Conservation (phyloP, 768 basidiomycete species). For the Ramaria sp. region DNA sequence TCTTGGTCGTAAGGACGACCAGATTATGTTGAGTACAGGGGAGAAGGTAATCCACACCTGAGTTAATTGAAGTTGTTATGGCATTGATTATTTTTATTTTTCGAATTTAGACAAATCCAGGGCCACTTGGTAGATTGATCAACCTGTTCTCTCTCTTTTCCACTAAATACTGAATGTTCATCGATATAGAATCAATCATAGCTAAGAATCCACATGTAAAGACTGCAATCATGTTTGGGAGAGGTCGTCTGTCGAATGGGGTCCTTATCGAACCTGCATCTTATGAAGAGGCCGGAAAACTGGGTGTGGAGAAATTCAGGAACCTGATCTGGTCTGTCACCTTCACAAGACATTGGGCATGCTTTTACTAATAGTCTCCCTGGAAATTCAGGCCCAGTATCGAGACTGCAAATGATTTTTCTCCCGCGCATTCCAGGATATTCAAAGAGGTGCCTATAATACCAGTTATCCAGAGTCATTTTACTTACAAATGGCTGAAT, state of each 20-base stretch:
- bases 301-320: constrained; percentile 22
- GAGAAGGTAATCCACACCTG: constrained; percentile 23
- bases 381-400: constrained; percentile 15
- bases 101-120: constrained; percentile 20
- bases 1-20: constrained; percentile 29
- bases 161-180: not conserved
- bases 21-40: constrained; percentile 31
- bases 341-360: not conserved
- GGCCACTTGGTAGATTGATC: constrained; percentile 17
- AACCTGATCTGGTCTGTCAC: constrained; percentile 24
- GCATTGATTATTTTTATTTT: not conserved
- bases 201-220: constrained; percentile 21
- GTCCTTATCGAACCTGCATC: constrained; percentile 25
- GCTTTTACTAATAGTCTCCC: not conserved
- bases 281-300: constrained; percentile 24
- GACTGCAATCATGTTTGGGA: constrained; percentile 29
- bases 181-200: constrained; percentile 18
- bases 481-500: not conserved
- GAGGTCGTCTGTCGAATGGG: constrained; percentile 28
- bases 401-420: constrained; percentile 16
- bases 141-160: not conserved
- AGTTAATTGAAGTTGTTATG: not conserved
- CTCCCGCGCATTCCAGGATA: constrained; percentile 19
- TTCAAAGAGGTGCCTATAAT: constrained; percentile 19
- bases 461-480: not conserved